These are phyloP conservation scores for Halophytophthora batemanensis DNA, from an alignment of 352 stramenopile species.

Conservation along the genomic window DNA sequence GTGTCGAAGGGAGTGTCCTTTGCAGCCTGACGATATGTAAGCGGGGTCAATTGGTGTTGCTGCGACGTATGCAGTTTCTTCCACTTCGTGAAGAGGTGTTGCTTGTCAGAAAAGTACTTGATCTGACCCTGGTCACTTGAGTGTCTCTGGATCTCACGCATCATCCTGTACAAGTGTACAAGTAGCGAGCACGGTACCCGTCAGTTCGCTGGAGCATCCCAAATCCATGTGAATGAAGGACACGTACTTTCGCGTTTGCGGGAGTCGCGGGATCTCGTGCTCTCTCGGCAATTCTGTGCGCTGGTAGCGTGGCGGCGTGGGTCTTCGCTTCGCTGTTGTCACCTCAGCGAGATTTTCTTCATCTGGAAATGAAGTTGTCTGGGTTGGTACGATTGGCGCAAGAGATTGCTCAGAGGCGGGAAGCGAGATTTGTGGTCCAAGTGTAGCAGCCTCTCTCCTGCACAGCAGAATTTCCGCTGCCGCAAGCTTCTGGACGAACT, in stretches of 20 bases:
- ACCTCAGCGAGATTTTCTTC: neutral
- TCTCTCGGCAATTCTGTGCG: constrained; percentile 26
- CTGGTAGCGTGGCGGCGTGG: constrained; percentile 21
- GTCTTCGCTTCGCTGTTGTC: neutral
- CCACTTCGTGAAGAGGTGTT: constrained; percentile 74
- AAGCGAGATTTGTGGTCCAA: constrained; percentile 6
- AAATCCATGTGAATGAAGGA: neutral
- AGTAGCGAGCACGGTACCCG: neutral
- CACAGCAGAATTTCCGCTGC: constrained; percentile 50
- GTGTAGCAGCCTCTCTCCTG: constrained; percentile 31
- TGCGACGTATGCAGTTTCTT: constrained; percentile 60
- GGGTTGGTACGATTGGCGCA: neutral
- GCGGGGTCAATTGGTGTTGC: constrained; percentile 34
- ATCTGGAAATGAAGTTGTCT: constrained; percentile 2
- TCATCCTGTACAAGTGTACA: constrained; percentile 34
- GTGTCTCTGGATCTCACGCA: constrained; percentile 60
- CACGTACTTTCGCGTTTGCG: constrained; percentile 59
- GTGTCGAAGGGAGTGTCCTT: too few relatives aligned
- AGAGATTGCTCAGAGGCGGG: neutral
- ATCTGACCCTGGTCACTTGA: constrained; percentile 56
- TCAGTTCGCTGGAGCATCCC: neutral
- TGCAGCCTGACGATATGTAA: neutral
- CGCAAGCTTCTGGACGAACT: constrained; percentile 62
- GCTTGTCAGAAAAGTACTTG: constrained; percentile 64
- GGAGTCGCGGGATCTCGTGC: constrained; percentile 48